Evolutionary conservation across 192 early-diverging fungal genomes (phyloP), one percentile per base, ranked within the genome.

Genomic region (Dispira simplex): DNA sequence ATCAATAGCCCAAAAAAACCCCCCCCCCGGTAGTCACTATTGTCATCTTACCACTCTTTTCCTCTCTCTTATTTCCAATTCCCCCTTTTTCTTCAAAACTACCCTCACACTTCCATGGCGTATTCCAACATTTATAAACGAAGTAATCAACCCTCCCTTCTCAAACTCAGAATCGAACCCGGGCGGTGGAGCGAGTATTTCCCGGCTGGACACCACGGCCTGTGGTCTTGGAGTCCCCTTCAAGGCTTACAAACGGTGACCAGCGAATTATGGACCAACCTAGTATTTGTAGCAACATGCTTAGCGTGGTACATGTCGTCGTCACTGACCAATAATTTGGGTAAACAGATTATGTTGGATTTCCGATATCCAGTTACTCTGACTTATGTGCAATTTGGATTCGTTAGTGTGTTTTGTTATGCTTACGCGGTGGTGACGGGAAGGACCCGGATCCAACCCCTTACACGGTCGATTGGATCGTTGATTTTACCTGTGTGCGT

Each of bases 341-440:
- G 81, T 13, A 94, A 94, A 67, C 79, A 82, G 65, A 83, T 92
- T 66, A 72, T 94, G 64, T 83, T 82, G 56, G 71, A 79, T 56
- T 92, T 87, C 69, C 73, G 77, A 28, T 88, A 85, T 67, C 91
- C 91, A 0, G 77, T 94, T 43, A 91, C 91, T 11, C 70, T 94
- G 55, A 91, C 91, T 0, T 86, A 81, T 69, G 69, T 90, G 10
- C 91, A 94, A 71, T 94, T 94, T 69, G 80, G 73, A 12, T 81
- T 92, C 67, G 90, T 90, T 23, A 76, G 81, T 1, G 51, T 83
- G 8, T 85, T 84, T 63, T 85, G 83, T 46, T 75, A 79, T 51
- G 11, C 75, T 12, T 63, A 74, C 16, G 76, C 70, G 4, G 63
- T 67, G n/a, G 62, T 67, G 14, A 62, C 77, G 21, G 74, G 75